Conservation (phyloP, 805 yeast genomes). For the Saccharomyces cerevisiae region DNA sequence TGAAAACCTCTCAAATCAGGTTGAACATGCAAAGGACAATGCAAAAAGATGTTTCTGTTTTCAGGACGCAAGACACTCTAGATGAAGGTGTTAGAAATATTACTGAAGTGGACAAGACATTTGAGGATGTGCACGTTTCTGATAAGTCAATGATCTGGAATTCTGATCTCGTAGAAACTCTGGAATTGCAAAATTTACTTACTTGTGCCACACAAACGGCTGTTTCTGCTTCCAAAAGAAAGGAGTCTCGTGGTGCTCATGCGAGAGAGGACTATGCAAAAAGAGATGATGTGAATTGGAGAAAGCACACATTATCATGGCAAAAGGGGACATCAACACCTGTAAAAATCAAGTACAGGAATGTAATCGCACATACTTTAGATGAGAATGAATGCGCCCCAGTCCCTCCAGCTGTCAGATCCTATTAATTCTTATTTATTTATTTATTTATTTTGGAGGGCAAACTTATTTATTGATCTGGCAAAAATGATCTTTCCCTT, state of each 20-base stretch:
- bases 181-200: constrained; percentile 91
- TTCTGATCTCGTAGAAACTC: constrained; percentile 90
- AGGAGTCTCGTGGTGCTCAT: constrained; percentile 98
- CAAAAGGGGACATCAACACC: constrained; percentile 65
- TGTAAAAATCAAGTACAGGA: constrained; percentile 75
- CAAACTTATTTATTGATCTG: background rate
- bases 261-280: constrained; percentile 96
- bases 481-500: background rate
- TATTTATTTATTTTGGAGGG: background rate
- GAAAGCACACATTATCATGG: constrained; percentile 95
- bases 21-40: constrained; percentile 87
- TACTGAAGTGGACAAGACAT: constrained; percentile 62
- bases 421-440: constrained; percentile 45
- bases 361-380: constrained; percentile 72
- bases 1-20: constrained; percentile 82
- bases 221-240: constrained; percentile 85
- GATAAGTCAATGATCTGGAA: constrained; percentile 99
- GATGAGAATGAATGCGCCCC: constrained; percentile 90
- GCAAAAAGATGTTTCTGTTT: constrained; percentile 96
- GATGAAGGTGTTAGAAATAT: constrained; percentile 86
- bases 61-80: constrained; percentile 86
- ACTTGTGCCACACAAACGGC: constrained; percentile 98
- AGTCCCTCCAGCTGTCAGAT: constrained; percentile 95
- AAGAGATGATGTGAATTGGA: constrained; percentile 95
- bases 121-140: constrained; percentile 71